Conservation (phyloP, 148 eudicot genomes). For the Silene conica region DNA sequence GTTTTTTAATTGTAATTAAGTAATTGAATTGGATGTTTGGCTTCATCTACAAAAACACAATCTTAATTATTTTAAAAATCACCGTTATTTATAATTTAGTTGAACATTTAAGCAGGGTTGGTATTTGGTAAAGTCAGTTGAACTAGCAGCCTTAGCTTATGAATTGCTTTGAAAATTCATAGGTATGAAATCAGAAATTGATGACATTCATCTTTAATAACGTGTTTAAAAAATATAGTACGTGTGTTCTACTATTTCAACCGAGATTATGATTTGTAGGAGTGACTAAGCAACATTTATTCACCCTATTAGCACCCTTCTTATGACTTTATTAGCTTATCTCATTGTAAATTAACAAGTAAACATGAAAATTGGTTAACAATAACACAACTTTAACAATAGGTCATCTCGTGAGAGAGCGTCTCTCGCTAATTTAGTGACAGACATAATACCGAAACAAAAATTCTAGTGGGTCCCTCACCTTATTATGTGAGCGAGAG, state of each 20-base stretch:
- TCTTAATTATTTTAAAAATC: too few species aligned
- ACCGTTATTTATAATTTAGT: too few species aligned
- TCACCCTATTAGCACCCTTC: not conserved
- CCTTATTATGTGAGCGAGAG: too few species aligned
- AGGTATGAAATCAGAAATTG: not conserved
- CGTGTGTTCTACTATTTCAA: not conserved
- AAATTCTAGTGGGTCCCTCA: too few species aligned
- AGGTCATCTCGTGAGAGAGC: too few species aligned
- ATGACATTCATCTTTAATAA: not conserved
- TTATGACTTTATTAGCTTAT: not conserved
- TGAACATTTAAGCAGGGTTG: not conserved
- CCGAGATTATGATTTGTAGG: not conserved
- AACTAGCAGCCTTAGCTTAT: conserved; percentile 1
- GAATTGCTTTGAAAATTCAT: not conserved
- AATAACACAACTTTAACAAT: too few species aligned
- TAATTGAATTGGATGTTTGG: too few species aligned
- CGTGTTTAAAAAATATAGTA: not conserved
- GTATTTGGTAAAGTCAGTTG: not conserved
- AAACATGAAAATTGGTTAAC: too few species aligned
- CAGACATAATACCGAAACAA: too few species aligned
- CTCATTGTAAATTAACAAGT: not conserved
- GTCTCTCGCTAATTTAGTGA: too few species aligned
- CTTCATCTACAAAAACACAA: too few species aligned
- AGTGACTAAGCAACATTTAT: not conserved
- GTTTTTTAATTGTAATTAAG: too few species aligned